Percentiles rank a stretch among this genome's conserved stretches.
Evolutionary conservation across 2,329 filamentous ascomycete genomes (phyloP).

Genomic region (Myriosclerotinia curreyana): DNA sequence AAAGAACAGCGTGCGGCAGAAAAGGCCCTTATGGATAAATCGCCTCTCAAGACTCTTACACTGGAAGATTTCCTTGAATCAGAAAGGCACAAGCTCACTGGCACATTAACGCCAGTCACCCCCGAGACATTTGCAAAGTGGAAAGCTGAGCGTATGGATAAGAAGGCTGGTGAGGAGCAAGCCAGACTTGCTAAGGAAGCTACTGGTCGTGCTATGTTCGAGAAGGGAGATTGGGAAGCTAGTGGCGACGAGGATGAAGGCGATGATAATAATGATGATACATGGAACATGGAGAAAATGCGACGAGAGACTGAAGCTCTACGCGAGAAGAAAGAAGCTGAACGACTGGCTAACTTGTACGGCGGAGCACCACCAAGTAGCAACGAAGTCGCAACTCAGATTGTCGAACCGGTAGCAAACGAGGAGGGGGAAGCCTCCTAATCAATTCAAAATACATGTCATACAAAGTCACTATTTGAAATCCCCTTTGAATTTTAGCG

Average conservation of each 20-base stretch:
- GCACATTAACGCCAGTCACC: constrained; percentile 88
- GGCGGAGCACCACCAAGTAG: constrained; percentile 26
- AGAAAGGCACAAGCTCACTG: constrained; percentile 91
- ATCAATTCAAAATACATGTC: constrained; percentile 18
- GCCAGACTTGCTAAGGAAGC: constrained; percentile 90
- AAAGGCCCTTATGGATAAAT: constrained; percentile 95
- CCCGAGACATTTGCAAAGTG: constrained; percentile 91
- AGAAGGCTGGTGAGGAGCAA: constrained; percentile 93
- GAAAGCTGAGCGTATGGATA: constrained; percentile 91
- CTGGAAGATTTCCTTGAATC: constrained; percentile 97
- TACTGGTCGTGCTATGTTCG: constrained; percentile 91
- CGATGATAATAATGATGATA: constrained; percentile 47
- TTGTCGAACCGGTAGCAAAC: constrained; percentile 22
- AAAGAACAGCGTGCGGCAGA: constrained; percentile 95
- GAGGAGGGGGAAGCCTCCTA: constrained; percentile 32
- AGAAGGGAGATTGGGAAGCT: constrained; percentile 87
- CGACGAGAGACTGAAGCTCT: constrained; percentile 80
- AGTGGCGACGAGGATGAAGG: constrained; percentile 55
- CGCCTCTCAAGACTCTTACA: constrained; percentile 87
- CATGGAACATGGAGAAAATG: constrained; percentile 80
- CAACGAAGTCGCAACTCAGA: constrained; percentile 24
- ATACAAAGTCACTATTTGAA: constrained; percentile 10
- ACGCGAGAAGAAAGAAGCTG: constrained; percentile 72
- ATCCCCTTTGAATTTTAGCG: constrained; percentile 30
- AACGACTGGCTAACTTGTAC: constrained; percentile 48